phyloP scores from a whole-genome alignment of 2,329 filamentous ascomycete species.

The Rhexocercosporidium sp. region DNA sequence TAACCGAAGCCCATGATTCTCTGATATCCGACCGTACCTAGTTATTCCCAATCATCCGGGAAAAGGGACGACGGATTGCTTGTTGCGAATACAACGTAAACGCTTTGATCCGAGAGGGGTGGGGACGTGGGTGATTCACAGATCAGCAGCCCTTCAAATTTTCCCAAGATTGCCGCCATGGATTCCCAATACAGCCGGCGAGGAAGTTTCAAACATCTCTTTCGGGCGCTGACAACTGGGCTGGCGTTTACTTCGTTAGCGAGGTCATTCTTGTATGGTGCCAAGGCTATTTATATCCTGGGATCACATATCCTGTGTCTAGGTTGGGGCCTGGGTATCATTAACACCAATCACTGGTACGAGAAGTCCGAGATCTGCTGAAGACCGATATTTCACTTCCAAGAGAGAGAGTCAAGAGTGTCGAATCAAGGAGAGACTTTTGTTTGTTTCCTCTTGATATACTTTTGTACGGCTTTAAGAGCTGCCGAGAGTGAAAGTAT shows the following conservation, averaged over 20 bases:
- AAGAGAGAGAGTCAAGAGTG: too few relatives aligned
- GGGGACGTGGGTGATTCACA: neutral
- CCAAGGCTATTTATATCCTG: neutral
- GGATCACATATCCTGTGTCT: neutral
- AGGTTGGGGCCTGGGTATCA: too few relatives aligned
- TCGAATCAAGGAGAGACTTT: too few relatives aligned
- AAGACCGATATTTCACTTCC: neutral
- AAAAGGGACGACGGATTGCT: too few relatives aligned
- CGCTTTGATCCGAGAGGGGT: constrained; percentile 13
- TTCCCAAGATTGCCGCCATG: constrained; percentile 18
- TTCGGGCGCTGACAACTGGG: constrained; percentile 1
- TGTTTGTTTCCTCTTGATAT: too few relatives aligned
- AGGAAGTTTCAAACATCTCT: constrained; percentile 5
- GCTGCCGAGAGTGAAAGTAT: too few relatives aligned
- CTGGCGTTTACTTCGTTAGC: neutral
- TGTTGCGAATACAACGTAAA: constrained; percentile 13
- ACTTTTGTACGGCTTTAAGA: too few relatives aligned
- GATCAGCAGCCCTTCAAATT: neutral
- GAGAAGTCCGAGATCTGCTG: neutral
- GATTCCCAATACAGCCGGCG: neutral
- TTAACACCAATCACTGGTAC: neutral
- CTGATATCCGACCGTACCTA: too few relatives aligned
- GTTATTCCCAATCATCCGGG: too few relatives aligned
- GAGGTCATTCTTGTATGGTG: neutral
- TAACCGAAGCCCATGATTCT: neutral